Evolutionary conservation across 441 rosid species (phyloP).

Genomic region (Adansonia gregorii): DNA sequence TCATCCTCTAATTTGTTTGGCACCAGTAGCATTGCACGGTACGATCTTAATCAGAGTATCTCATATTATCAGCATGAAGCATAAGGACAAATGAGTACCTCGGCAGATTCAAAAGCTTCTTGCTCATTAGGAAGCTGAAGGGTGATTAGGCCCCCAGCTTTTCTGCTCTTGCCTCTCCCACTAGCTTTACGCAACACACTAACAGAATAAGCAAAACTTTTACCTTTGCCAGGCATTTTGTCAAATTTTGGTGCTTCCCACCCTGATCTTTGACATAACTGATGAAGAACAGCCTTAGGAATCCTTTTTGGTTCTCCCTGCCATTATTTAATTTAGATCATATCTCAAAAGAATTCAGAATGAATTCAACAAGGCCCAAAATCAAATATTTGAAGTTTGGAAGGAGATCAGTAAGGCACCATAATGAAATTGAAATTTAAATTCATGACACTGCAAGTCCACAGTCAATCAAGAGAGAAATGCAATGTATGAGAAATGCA

Average conservation of each 20-base stretch:
- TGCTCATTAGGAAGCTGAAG: constrained; percentile 75
- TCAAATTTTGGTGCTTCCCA: constrained; percentile 96
- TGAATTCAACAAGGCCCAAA: background rate
- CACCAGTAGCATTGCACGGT: constrained; percentile 13
- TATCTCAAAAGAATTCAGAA: background rate
- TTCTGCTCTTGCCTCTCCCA: constrained; percentile 90
- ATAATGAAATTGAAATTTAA: constrained; percentile 1
- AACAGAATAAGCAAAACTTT: constrained; percentile 59
- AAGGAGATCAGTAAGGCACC: constrained; percentile 6
- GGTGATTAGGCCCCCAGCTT: constrained; percentile 80
- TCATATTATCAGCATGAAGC: constrained; percentile 26
- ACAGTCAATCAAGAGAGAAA: background rate
- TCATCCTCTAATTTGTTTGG: constrained; percentile 18
- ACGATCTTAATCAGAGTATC: constrained; percentile 14
- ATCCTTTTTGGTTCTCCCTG: constrained; percentile 78
- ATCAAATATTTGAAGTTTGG: constrained; percentile 16
- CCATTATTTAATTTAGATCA: constrained; percentile 31
- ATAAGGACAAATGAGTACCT: constrained; percentile 51
- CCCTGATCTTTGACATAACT: constrained; percentile 85
- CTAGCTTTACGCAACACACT: constrained; percentile 88
- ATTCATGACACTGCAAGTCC: constrained; percentile 16
- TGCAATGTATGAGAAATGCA: constrained; percentile 1
- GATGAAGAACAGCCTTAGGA: constrained; percentile 92
- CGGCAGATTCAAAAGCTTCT: constrained; percentile 62
- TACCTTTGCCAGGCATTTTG: constrained; percentile 56